phyloP scores from a whole-genome alignment of 768 basidiomycete species.

The Boletus vermiculosoides region DNA sequence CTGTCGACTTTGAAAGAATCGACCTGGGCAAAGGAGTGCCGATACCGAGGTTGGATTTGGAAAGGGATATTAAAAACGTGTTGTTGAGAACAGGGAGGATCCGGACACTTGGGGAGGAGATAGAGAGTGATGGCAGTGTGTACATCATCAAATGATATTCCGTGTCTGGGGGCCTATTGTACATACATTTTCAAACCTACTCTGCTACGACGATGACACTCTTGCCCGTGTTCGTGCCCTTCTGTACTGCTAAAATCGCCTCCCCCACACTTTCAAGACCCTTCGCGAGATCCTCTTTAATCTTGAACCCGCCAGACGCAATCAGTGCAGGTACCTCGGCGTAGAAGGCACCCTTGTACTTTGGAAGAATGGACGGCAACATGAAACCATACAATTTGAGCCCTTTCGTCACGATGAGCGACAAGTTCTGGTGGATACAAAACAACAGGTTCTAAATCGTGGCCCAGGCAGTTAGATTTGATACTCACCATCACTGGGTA shows the following conservation, averaged over 20 bases:
- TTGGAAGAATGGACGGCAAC: constrained; percentile 28
- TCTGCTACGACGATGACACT: constrained; percentile 13
- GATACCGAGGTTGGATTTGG: constrained; percentile 11
- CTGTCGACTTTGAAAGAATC: constrained; percentile 17
- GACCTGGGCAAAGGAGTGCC: constrained; percentile 3
- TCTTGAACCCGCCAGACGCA: constrained; percentile 46
- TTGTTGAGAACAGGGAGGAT: constrained; percentile 31
- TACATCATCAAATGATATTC: constrained; percentile 12
- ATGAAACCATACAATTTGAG: constrained; percentile 47
- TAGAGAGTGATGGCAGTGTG: constrained; percentile 23
- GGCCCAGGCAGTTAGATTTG: neutral
- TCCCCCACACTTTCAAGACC: constrained; percentile 44
- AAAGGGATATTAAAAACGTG: neutral
- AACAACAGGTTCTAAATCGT: constrained; percentile 8
- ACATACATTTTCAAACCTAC: neutral
- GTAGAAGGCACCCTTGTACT: constrained; percentile 44
- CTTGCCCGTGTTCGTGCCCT: constrained; percentile 37
- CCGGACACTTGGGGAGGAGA: constrained; percentile 16
- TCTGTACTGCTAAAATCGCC: constrained; percentile 37
- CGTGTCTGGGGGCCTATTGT: neutral
- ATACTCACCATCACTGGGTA: constrained; percentile 11
- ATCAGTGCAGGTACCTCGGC: constrained; percentile 40
- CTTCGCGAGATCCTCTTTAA: constrained; percentile 42
- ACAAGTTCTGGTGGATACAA: constrained; percentile 33
- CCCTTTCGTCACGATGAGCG: constrained; percentile 39